phyloP scores from a whole-genome alignment of 31 red algal genomes.

The Endocladia muricata region DNA sequence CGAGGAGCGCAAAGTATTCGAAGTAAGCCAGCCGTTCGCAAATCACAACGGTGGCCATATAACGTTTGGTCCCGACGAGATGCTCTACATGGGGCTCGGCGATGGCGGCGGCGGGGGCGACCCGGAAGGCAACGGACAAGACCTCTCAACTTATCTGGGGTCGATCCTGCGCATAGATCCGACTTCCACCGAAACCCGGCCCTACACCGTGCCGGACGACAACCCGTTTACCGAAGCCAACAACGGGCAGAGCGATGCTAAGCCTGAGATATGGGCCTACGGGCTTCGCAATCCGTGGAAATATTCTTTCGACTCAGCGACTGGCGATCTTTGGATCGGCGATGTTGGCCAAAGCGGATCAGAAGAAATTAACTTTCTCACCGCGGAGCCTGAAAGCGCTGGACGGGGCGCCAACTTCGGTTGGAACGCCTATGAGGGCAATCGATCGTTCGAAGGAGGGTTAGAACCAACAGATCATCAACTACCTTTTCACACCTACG shows the following conservation, averaged over 20 bases:
- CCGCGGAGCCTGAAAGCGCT: too few relatives aligned
- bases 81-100: background rate
- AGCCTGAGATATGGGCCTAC: background rate
- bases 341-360: background rate
- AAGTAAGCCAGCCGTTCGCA: background rate
- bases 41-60: conserved; percentile 17
- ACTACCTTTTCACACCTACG: too few relatives aligned
- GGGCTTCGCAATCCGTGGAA: background rate
- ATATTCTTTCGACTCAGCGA: background rate
- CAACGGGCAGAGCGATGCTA: too few relatives aligned
- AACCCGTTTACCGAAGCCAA: background rate
- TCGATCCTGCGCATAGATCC: background rate
- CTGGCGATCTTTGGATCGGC: conserved; percentile 6
- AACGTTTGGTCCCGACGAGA: background rate
- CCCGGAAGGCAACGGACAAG: background rate
- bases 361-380: conserved; percentile 10
- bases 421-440: too few relatives aligned
- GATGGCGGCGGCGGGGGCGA: conserved; percentile 7
- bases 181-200: background rate
- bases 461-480: too few relatives aligned
- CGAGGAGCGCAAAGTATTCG: too few relatives aligned
- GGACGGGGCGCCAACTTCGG: too few relatives aligned
- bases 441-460: too few relatives aligned
- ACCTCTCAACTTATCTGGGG: background rate
- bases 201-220: background rate